Evolutionary conservation across 768 basidiomycete species (phyloP).

Genomic region (Termitomyces sp.): DNA sequence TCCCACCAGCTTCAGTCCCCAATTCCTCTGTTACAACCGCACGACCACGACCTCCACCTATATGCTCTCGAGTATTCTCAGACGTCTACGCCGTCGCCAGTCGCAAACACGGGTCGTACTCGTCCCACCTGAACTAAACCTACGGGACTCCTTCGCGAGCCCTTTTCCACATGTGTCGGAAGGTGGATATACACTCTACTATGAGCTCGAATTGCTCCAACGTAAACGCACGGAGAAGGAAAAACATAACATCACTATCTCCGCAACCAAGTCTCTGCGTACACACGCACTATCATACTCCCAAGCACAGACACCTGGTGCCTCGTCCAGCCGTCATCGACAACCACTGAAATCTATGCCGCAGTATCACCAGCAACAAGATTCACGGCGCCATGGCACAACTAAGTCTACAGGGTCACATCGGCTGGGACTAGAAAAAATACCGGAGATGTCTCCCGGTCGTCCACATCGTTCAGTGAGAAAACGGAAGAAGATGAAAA

Average conservation of each 20-base stretch:
- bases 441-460: background rate
- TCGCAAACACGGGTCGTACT: constrained; percentile 7
- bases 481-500: constrained; percentile 5
- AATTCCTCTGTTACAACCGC: background rate
- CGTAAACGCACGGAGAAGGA: constrained; percentile 11
- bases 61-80: constrained; percentile 29
- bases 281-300: constrained; percentile 4
- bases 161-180: constrained; percentile 35
- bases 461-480: constrained; percentile 2
- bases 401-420: background rate
- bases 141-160: constrained; percentile 29
- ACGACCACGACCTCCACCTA: background rate
- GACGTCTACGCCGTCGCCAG: constrained; percentile 16
- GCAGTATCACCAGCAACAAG: background rate
- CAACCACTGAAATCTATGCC: constrained; percentile 21
- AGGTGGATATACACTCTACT: constrained; percentile 39
- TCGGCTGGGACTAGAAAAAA: background rate
- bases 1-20: background rate
- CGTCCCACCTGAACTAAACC: constrained; percentile 30
- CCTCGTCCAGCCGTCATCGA: constrained; percentile 15
- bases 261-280: constrained; percentile 10
- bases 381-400: background rate
- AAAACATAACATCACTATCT: background rate
- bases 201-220: constrained; percentile 19
- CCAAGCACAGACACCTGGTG: constrained; percentile 7